phyloP scores from a whole-genome alignment of 2,329 filamentous ascomycete species.

The Akanthomyces dipterigenus region DNA sequence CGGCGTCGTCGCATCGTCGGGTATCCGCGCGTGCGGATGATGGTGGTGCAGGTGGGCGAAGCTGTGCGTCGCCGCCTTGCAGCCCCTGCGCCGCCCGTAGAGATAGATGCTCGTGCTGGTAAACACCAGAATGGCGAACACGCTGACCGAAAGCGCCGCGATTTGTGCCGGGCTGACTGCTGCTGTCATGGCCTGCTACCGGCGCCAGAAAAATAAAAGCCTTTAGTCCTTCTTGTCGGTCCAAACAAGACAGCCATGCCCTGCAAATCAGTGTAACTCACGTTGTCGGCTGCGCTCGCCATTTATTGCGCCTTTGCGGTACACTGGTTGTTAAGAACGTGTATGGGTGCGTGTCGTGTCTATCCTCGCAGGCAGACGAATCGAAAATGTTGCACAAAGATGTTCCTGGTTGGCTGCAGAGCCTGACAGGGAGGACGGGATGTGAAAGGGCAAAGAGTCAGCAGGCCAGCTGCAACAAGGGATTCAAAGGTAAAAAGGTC shows the following conservation, averaged over 20 bases:
- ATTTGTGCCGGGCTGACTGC: constrained; percentile 41
- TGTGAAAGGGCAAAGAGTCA: neutral
- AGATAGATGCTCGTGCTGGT: constrained; percentile 41
- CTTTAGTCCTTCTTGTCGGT: neutral
- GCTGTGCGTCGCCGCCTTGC: constrained; percentile 17
- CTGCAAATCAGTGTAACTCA: neutral
- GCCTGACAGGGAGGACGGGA: neutral
- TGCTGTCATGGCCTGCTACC: neutral
- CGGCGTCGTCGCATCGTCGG: neutral
- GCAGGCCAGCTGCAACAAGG: neutral
- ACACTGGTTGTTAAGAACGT: no score
- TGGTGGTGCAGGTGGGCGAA: neutral
- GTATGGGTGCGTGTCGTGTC: neutral
- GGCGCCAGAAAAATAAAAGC: no score
- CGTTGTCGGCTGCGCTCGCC: neutral
- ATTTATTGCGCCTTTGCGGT: neutral
- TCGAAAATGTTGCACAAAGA: neutral
- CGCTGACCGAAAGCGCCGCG: constrained; percentile 52
- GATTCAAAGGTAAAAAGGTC: neutral
- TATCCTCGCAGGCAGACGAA: neutral
- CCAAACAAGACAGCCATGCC: no score
- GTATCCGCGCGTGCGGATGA: neutral
- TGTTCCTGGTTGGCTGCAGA: neutral
- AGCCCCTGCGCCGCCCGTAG: constrained; percentile 35
- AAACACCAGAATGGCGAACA: constrained; percentile 35